Base-by-base conservation (phyloP, 768 basidiomycete species). In the Lentinus tigrinus region DNA sequence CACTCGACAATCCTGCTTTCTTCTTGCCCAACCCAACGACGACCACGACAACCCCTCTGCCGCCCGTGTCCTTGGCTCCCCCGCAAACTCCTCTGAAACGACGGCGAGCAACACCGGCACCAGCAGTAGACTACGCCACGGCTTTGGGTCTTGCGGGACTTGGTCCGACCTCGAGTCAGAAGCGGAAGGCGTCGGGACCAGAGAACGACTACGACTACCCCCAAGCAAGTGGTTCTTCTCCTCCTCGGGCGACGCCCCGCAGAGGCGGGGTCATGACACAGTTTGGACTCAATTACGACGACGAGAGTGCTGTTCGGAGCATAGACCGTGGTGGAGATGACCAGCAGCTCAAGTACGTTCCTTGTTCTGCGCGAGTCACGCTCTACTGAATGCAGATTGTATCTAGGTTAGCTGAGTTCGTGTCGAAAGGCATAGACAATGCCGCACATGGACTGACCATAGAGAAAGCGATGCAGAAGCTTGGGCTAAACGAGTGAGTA, bases 311-410 rank as follows among this genome's bases (percentile, higher is more conserved):
- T 2, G 26, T 85, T 1, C 74, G 76, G 24, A 60, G 73, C 3
- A 78, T 87, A 28, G 86, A 88, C 64, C 56, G 79, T 26, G 86
- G 84, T 27, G 86, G 85, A 1, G 70, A 75, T 0, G 85, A 86
- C 65, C 86, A 88, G 63, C 71, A 75, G 47, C 67, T 78, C 63
- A 78, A 73, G 85, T 82, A 49, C 7, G 71, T 50, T 13, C 14
- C 21, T 23, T n/a, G 11, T n/a, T 28, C 10, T 24, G 4, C 1
- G 24, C 27, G 26, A 14, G 27, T 51, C 2, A n/a, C n/a, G n/a
- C 17, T 14, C 2, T 6, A 9, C 5, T 54, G n/a, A 36, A 11
- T 14, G 11, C 23, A 19, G 2, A 28, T 50, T 21, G 26, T 28
- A 31, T 23, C 13, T 62, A 87, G 86, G 54, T 71, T 88, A 69